phyloP scores from a whole-genome alignment of 2,329 filamentous ascomycete species.

The Microthyrium microscopicum region DNA sequence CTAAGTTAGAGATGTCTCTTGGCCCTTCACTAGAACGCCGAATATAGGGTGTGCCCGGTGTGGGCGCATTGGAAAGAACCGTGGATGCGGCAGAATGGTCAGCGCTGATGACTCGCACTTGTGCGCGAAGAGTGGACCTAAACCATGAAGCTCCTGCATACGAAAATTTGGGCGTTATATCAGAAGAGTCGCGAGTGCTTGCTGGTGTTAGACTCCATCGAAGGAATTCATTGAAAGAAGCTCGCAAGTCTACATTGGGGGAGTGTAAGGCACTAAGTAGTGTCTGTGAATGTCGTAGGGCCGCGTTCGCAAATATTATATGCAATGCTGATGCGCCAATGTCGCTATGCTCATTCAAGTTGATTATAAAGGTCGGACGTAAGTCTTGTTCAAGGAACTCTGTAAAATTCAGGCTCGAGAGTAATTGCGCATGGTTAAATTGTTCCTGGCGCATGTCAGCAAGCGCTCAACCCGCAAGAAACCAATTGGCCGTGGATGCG shows the following conservation, averaged over 20 bases:
- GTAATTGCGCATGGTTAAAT: constrained; percentile 34
- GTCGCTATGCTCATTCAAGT: constrained; percentile 43
- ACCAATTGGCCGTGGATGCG: constrained; percentile 21
- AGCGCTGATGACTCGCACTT: constrained; percentile 52
- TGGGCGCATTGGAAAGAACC: not conserved
- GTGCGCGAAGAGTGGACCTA: constrained; percentile 49
- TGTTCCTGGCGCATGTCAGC: constrained; percentile 27
- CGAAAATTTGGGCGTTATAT: constrained; percentile 36
- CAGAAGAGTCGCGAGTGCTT: constrained; percentile 34
- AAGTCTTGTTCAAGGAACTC: constrained; percentile 65
- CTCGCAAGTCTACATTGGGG: constrained; percentile 39
- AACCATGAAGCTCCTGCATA: constrained; percentile 56
- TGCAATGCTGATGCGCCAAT: constrained; percentile 37
- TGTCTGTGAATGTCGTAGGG: no score
- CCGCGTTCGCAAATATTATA: constrained; percentile 51
- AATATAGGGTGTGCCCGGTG: constrained; percentile 8
- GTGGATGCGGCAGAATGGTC: constrained; percentile 8
- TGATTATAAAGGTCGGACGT: constrained; percentile 59
- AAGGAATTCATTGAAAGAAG: constrained; percentile 20
- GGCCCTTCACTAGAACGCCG: constrained; percentile 1
- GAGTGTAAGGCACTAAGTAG: no score
- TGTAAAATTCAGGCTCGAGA: constrained; percentile 49
- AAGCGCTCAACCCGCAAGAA: constrained; percentile 34
- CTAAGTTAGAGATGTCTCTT: not conserved
- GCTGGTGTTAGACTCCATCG: constrained; percentile 45